Evolutionary conservation across 2,329 filamentous ascomycete genomes (phyloP), one percentile per base, ranked within the genome.

Genomic region (Penicillium sp.): DNA sequence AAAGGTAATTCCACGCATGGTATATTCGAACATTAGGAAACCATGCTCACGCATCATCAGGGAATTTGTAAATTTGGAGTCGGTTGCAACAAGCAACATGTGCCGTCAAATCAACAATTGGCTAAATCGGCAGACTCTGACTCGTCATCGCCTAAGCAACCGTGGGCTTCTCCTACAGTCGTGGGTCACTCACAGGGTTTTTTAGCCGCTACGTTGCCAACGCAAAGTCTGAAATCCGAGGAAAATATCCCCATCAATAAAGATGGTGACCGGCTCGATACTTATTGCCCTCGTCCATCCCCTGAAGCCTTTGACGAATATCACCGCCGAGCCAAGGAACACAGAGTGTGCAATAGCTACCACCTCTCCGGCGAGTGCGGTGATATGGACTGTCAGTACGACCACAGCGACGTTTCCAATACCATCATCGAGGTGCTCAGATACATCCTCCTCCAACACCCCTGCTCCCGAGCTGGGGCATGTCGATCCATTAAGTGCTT

Each of bases 321-420:
- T 63, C 72, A 74, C 19, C 65, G 68, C 10, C 73, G 75, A 11
- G 70, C 71, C 29, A 69, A 68, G 14, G 62, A 68, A 2, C 68
- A 71, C 19, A 82, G 82, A 61, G 73, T 80, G 0, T 84, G 82
- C 67, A 83, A 83, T 63, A 75, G 73, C 26, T 75, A 76, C 56
- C 78, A 82, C 54, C 70, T 84, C 0, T 72, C 72, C 0, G 70
- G 72, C 2, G 58, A 68, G 16, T 83, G 81, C 61, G 63, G 64
- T 27, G 67, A 67, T 39, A 59, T 66, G 41, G 56, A 56, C 53
- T 81, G 79, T 57, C 65, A 66, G 3, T 83, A 74, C 61, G 80
- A 83, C 49, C 82, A 84, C 62, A 68, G 62, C 24, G 68, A 74
- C 3, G 71, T 83, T 3, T 74, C 76, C 6, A 60, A 71, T 1